These are phyloP conservation scores for Pseudogymnoascus sp. DNA, from an alignment of 2,329 filamentous ascomycete genomes.

Conservation along the genomic window DNA sequence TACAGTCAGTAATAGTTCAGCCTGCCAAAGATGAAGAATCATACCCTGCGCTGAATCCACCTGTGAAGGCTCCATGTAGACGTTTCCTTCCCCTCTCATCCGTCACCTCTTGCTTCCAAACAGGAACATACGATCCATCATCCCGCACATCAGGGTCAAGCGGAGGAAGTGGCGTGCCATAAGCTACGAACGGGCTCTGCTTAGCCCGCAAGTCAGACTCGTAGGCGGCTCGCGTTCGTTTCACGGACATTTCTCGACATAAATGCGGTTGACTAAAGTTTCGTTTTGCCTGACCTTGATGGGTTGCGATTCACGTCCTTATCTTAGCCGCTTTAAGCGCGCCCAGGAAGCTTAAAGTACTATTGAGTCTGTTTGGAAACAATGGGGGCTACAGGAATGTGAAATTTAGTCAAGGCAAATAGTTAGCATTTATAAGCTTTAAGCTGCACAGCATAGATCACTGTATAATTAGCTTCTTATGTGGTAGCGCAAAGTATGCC, in stretches of 20 bases:
- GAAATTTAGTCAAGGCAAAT: background rate
- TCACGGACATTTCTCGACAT: constrained; percentile 55
- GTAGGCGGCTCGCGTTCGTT: constrained; percentile 69
- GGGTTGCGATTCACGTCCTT: constrained; percentile 2
- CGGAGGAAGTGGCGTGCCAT: constrained; percentile 77
- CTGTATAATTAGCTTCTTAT: background rate
- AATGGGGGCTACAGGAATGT: background rate
- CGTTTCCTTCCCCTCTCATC: constrained; percentile 87
- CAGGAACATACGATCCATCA: constrained; percentile 82
- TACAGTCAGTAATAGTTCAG: constrained; percentile 20
- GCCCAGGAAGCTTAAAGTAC: constrained; percentile 5
- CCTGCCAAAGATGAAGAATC: constrained; percentile 27
- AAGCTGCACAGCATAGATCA: background rate
- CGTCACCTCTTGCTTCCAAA: constrained; percentile 98
- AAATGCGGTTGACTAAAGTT: constrained; percentile 3
- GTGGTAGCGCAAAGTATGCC: background rate
- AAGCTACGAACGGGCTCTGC: constrained; percentile 67
- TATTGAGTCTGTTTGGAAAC: background rate
- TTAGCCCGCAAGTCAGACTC: constrained; percentile 63
- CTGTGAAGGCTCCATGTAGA: constrained; percentile 91
- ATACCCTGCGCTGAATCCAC: constrained; percentile 92
- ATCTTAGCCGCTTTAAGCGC: constrained; percentile 9
- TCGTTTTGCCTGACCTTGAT: constrained; percentile 7
- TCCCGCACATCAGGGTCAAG: constrained; percentile 69
- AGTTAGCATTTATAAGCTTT: background rate